A percentile compares a stretch with the other conserved stretches of the same genome.
Evolutionary conservation across 2,329 filamentous ascomycete genomes (phyloP).

Genomic region (Calonectria ilicicola): DNA sequence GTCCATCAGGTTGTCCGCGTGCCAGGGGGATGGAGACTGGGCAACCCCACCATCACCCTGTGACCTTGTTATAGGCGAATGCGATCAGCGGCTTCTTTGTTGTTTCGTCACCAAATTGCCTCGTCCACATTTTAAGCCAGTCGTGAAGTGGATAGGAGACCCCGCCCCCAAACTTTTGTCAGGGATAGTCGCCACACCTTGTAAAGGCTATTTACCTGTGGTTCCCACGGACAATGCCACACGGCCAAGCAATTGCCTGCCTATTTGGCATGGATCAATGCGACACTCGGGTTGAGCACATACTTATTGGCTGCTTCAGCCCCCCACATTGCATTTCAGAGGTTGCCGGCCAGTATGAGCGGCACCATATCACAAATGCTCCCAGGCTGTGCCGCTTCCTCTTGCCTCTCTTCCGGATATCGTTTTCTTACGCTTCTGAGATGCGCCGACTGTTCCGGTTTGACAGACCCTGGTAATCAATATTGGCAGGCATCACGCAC

Average conservation of each 20-base stretch:
- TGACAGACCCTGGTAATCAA: not conserved
- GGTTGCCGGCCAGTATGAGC: not conserved
- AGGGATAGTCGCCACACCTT: not conserved
- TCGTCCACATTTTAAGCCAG: conserved; percentile 1
- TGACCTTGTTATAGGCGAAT: not conserved
- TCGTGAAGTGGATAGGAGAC: not conserved
- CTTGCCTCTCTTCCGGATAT: not conserved
- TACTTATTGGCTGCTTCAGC: not conserved
- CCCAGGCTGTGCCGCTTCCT: not conserved
- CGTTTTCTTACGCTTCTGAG: not conserved
- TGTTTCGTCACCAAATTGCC: not conserved
- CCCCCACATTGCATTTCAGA: not conserved
- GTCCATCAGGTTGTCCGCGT: not conserved
- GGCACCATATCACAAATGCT: not conserved
- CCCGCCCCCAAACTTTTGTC: not conserved
- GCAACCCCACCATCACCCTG: not conserved
- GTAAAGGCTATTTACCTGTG: not conserved
- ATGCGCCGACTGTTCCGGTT: not conserved
- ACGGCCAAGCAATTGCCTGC: not conserved
- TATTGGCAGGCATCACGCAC: not conserved
- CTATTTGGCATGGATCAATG: not conserved
- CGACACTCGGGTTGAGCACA: not conserved
- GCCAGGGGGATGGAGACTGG: not conserved
- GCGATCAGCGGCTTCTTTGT: not conserved
- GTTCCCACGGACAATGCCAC: not conserved